Percentiles rank a stretch among this genome's conserved stretches.
These are phyloP conservation scores for Globisporangium takayamanum DNA, from an alignment of 352 stramenopile genomes.

Conservation along the genomic window DNA sequence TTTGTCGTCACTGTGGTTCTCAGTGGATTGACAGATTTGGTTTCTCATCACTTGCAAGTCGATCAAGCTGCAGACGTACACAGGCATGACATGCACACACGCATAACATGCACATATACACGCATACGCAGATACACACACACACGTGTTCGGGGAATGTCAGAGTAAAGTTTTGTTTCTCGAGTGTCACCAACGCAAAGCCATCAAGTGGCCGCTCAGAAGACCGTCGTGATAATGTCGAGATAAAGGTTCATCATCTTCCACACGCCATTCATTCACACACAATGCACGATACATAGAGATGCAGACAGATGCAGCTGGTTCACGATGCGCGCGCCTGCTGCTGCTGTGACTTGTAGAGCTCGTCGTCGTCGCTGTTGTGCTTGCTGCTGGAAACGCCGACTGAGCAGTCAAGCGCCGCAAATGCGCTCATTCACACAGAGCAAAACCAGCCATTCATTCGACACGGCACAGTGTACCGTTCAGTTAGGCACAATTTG, in stretches of 20 bases:
- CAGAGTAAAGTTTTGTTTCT: slow-evolving; percentile 81
- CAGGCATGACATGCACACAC: slow-evolving; percentile 1
- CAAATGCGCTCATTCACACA: not conserved
- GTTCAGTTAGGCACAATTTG: too few relatives aligned
- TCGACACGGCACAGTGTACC: not conserved
- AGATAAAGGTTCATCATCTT: slow-evolving; percentile 87
- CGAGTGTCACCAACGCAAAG: slow-evolving; percentile 74
- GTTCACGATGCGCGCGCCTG: not conserved
- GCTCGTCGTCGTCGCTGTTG: not conserved
- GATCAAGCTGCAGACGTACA: slow-evolving; percentile 2
- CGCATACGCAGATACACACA: slow-evolving; percentile 6
- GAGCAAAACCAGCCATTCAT: not conserved
- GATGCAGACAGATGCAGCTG: not conserved
- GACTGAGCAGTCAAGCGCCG: not conserved
- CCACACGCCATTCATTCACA: slow-evolving; percentile 21
- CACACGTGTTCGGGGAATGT: slow-evolving; percentile 34
- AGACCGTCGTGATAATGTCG: slow-evolving; percentile 89
- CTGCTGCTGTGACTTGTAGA: not conserved
- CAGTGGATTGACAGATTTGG: slow-evolving; percentile 70
- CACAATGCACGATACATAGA: slow-evolving; percentile 5
- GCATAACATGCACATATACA: slow-evolving; percentile 10
- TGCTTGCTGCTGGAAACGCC: not conserved
- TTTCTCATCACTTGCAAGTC: slow-evolving; percentile 63
- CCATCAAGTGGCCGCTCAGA: slow-evolving; percentile 51
- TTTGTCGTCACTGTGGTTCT: slow-evolving; percentile 71